Evolutionary conservation across 148 eudicot genomes (phyloP).

Genomic region (Arbutus unedo): DNA sequence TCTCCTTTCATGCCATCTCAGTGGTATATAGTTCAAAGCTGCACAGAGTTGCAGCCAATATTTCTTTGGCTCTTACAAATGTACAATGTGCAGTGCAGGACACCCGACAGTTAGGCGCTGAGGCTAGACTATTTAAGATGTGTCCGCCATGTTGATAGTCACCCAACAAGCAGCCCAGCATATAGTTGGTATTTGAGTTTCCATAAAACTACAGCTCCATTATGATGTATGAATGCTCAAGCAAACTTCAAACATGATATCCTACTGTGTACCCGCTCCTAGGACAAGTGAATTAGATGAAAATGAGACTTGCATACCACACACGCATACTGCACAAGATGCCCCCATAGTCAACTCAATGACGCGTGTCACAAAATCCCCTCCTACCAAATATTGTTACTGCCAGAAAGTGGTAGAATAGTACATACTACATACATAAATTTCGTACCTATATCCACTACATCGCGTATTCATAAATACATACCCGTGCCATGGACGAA

Average conservation of each 20-base stretch:
- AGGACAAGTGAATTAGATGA: background rate
- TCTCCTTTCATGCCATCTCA: background rate
- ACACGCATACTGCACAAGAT: background rate
- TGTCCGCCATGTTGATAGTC: background rate
- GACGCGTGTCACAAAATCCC: background rate
- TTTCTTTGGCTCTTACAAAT: background rate
- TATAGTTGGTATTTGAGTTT: background rate
- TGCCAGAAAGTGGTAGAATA: background rate
- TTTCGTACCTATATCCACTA: background rate
- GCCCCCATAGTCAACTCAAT: background rate
- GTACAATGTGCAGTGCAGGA: background rate
- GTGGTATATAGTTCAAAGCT: background rate
- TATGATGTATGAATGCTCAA: background rate
- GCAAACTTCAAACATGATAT: background rate
- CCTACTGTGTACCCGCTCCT: background rate
- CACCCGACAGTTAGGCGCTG: background rate
- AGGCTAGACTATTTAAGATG: background rate
- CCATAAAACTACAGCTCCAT: background rate
- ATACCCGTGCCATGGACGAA: background rate
- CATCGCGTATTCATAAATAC: background rate
- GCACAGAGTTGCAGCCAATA: background rate
- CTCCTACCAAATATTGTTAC: background rate
- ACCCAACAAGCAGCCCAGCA: background rate
- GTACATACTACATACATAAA: background rate
- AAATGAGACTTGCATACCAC: background rate